Base-by-base conservation (phyloP, 1,284 basidiomycete genomes). In the Apiotrichum mycotoxinovorans region DNA sequence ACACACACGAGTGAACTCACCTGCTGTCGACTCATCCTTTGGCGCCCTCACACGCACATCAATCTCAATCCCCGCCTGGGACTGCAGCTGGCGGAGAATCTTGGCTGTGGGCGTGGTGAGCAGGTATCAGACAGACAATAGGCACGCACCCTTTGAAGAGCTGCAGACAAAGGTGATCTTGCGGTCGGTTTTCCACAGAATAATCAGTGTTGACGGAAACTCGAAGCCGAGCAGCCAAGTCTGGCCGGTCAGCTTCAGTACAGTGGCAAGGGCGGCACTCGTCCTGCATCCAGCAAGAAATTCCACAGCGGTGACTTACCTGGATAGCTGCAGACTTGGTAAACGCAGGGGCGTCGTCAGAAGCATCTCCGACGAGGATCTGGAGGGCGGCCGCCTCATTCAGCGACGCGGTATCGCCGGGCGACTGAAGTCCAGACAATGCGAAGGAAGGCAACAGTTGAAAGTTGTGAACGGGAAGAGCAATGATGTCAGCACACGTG, bases 161-260 rank as follows among this genome's bases (percentile, higher is more conserved):
- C 91, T 95, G 64, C 90, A 93, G 41, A 97, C 80, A 56, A 97
- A 88, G 30, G 81, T 82, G 30, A 97, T 78, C 68, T 84, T 87
- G 26, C 66, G 62, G n/a, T 66, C 63, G n/a, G 66, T 58, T 54
- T 67, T 66, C 65, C 87, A 83, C 65, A 98, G 88, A 35, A 95
- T 78, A 56, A 94, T 84, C 43, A 98, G 80, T 0, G 94, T 97
- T 0, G 91, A 92, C 0, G 94, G 94, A 71, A 98, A 98, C 75
- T 98, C 95, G 75, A 93, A 98, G 25, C 93, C 95, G 34, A 98
- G 83, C 11, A 98, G 81, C 88, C 91, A 97, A 66, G 91, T 92
- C 91, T 95, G 70, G 45, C 3, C 5, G 7, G 26, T 41, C 27
- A 27, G 33, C 20, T 20, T 8, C 3, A 11, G 46, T 12, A 12